Evolutionary conservation across 2,329 filamentous ascomycete genomes (phyloP).

Genomic region (Diplodia sapinea): DNA sequence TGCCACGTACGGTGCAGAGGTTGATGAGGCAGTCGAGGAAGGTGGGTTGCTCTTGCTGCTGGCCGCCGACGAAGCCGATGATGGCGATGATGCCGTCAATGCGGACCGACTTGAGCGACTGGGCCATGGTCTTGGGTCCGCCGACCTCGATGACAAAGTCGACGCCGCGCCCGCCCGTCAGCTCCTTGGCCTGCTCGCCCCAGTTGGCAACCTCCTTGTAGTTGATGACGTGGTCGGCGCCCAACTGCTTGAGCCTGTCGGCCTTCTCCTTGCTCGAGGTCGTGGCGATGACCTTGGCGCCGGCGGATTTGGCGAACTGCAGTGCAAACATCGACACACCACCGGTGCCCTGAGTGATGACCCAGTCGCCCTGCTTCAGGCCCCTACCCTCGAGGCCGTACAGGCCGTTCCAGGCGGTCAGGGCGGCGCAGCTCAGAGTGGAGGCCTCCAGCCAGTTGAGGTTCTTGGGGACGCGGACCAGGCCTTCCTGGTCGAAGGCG

Average conservation of each 20-base stretch:
- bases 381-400: slow-evolving; percentile 54
- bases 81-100: slow-evolving; percentile 62
- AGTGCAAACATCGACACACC: slow-evolving; percentile 71
- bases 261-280: slow-evolving; percentile 60
- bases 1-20: slow-evolving; percentile 62
- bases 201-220: slow-evolving; percentile 60
- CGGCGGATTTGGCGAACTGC: slow-evolving; percentile 61
- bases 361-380: slow-evolving; percentile 50
- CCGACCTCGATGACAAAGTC: slow-evolving; percentile 71
- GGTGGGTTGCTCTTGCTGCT: slow-evolving; percentile 55
- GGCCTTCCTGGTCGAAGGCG: slow-evolving; percentile 69
- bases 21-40: slow-evolving; percentile 59
- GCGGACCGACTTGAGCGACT: slow-evolving; percentile 58
- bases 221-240: slow-evolving; percentile 64
- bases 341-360: slow-evolving; percentile 74
- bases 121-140: slow-evolving; percentile 64
- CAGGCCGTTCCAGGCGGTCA: slow-evolving; percentile 60
- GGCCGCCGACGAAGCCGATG: slow-evolving; percentile 64
- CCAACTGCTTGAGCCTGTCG: slow-evolving; percentile 57
- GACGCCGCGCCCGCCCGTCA: slow-evolving; percentile 62
- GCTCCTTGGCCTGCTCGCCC: slow-evolving; percentile 59
- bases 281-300: slow-evolving; percentile 64
- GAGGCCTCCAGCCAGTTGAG: slow-evolving; percentile 55
- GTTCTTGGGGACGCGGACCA: slow-evolving; percentile 67
- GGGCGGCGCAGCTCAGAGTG: slow-evolving; percentile 54